These are phyloP conservation scores for Kuraishia piskuri DNA, from an alignment of 805 yeast genomes.

Conservation along the genomic window DNA sequence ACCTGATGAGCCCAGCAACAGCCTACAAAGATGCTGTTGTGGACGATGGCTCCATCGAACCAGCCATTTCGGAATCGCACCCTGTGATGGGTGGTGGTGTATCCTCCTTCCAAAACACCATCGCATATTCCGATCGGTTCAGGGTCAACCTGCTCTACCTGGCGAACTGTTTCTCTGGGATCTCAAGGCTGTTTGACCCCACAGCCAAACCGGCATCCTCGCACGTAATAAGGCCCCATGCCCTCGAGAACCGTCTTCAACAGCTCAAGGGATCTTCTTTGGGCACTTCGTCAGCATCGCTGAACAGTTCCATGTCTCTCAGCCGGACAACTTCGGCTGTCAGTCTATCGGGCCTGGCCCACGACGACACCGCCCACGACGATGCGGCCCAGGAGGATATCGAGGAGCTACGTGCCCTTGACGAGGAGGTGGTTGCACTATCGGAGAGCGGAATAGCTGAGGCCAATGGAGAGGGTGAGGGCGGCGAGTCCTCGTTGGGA, in stretches of 20 bases:
- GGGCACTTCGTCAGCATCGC: too few relatives aligned
- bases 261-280: background rate
- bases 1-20: background rate
- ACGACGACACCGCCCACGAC: background rate
- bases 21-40: too few relatives aligned
- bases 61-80: background rate
- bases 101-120: background rate
- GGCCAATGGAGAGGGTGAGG: background rate
- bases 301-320: too few relatives aligned
- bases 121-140: conserved; percentile 17
- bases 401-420: too few relatives aligned
- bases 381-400: too few relatives aligned
- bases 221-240: background rate
- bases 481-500: background rate
- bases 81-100: background rate
- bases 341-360: background rate
- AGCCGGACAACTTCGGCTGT: too few relatives aligned
- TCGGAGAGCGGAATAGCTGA: background rate
- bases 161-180: conserved; percentile 58
- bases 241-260: background rate
- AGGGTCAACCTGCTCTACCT: conserved; percentile 47
- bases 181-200: conserved; percentile 60
- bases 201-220: conserved; percentile 9
- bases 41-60: too few relatives aligned
- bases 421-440: background rate